Evolutionary conservation across 2,329 filamentous ascomycete genomes (phyloP).

Genomic region (Trichoderma gracile): DNA sequence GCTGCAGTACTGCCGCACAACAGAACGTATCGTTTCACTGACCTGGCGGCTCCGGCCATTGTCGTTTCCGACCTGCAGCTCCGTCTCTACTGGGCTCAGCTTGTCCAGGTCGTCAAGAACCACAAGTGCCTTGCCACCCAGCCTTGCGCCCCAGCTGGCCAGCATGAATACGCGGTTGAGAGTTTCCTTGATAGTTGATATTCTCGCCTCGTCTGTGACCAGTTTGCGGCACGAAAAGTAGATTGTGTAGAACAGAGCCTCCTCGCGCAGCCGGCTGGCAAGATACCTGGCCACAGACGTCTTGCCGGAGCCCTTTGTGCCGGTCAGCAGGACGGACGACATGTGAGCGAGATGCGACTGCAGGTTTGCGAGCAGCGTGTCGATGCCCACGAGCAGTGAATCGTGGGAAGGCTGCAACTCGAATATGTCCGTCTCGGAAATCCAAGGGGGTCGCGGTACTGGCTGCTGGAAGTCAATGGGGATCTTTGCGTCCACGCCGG

Average conservation of each 20-base stretch:
- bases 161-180: slow-evolving; percentile 81
- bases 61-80: slow-evolving; percentile 89
- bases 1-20: slow-evolving; percentile 81
- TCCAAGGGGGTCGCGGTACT: slow-evolving; percentile 64
- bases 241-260: slow-evolving; percentile 75
- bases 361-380: slow-evolving; percentile 70
- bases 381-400: slow-evolving; percentile 78
- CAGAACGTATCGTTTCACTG: slow-evolving; percentile 81
- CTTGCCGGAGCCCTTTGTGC: slow-evolving; percentile 88
- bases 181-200: slow-evolving; percentile 88
- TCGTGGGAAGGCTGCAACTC: slow-evolving; percentile 59
- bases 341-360: slow-evolving; percentile 76
- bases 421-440: slow-evolving; percentile 46
- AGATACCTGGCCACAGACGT: slow-evolving; percentile 76
- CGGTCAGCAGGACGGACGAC: slow-evolving; percentile 87
- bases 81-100: slow-evolving; percentile 89
- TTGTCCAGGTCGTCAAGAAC: slow-evolving; percentile 92
- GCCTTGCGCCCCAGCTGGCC: slow-evolving; percentile 85
- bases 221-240: slow-evolving; percentile 87
- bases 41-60: slow-evolving; percentile 91
- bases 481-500: slow-evolving; percentile 73
- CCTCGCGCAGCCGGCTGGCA: slow-evolving; percentile 69
- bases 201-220: slow-evolving; percentile 85
- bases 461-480: slow-evolving; percentile 75
- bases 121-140: slow-evolving; percentile 80